Base-by-base conservation (phyloP, 108 stramenopile species). In the Skeletonema potamos region DNA sequence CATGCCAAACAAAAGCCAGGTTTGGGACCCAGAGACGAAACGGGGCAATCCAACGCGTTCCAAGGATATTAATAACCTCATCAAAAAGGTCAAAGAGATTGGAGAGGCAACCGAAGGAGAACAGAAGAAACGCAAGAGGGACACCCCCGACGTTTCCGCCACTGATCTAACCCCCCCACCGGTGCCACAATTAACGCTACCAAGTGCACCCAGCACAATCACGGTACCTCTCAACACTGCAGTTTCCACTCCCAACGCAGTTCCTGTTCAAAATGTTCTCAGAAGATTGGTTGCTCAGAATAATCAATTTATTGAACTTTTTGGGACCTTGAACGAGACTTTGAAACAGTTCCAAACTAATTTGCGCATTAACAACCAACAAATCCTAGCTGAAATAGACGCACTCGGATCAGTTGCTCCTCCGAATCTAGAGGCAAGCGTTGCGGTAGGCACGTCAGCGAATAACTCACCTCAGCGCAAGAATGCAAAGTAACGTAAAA, bases 21-120 rank as follows among this genome's bases (percentile, higher is more conserved):
- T 22, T 8, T 60, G 59, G 59, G 59, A 60, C 10, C 48, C 51
- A 1, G 43, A 54, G 8, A 54, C 59, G 36, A 46, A 60, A 9
- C 17, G 59, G 55, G 59, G 59, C 48, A 60, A 60, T 22, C 59
- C 59, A 7, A 60, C 59, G 55, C 46, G 59, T 44, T 60, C 59
- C 17, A 60, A 60, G 48, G 48, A 51, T 51, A 22, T 51, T 9
- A 51, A 22, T 22, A 51, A 51, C 48, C 48, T 51, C 6, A 51
- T 51, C 9, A 51, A 51, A 9, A 51, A 51, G 48, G 48, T 51
- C 2, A 51, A 51, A 44, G 59, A 60, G 37, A 9, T 60, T 41
- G 51, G 51, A 46, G 59, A 60, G 2, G n/a, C 51, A 60, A 56
- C 18, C 3, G 51, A 60, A 60, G 59, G 48, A 18, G 59, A 54